Conservation (phyloP, 1,284 basidiomycete genomes). For the Melampsora americana region DNA sequence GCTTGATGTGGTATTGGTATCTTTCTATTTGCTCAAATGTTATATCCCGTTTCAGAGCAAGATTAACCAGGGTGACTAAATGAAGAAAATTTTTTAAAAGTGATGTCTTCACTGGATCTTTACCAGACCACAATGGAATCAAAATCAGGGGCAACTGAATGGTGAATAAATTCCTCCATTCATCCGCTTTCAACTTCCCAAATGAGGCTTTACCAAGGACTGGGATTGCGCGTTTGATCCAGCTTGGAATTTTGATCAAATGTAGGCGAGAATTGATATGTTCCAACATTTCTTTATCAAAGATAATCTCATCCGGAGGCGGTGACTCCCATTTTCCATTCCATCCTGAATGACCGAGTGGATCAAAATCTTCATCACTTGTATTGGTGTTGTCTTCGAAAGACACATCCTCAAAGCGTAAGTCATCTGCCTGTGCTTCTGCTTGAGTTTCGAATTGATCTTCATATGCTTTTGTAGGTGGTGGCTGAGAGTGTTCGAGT, state of each 20-base stretch:
- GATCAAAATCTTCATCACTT: slow-evolving; percentile 9
- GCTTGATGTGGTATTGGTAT: slow-evolving; percentile 3
- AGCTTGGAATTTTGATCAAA: slow-evolving; percentile 16
- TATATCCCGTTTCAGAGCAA: slow-evolving; percentile 19
- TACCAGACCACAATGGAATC: background rate
- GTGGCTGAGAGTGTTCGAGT: background rate
- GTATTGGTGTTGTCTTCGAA: background rate
- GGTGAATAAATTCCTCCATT: no score
- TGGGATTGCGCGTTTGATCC: slow-evolving; percentile 23
- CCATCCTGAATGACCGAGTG: background rate
- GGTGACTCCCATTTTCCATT: background rate
- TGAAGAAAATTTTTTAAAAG: slow-evolving; percentile 25
- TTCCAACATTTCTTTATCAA: slow-evolving; percentile 10
- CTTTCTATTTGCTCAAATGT: background rate
- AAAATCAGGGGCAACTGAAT: no score
- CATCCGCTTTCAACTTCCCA: slow-evolving; percentile 45
- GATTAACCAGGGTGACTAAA: slow-evolving; percentile 24
- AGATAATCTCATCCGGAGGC: background rate
- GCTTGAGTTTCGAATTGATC: no score
- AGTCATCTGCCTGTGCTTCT: no score
- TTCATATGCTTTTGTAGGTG: no score
- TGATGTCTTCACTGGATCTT: slow-evolving; percentile 6
- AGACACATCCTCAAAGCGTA: no score
- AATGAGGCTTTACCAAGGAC: slow-evolving; percentile 19
- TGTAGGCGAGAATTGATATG: slow-evolving; percentile 2